Evolutionary conservation across 768 basidiomycete genomes (phyloP).

Genomic region (Lentinula edodes): DNA sequence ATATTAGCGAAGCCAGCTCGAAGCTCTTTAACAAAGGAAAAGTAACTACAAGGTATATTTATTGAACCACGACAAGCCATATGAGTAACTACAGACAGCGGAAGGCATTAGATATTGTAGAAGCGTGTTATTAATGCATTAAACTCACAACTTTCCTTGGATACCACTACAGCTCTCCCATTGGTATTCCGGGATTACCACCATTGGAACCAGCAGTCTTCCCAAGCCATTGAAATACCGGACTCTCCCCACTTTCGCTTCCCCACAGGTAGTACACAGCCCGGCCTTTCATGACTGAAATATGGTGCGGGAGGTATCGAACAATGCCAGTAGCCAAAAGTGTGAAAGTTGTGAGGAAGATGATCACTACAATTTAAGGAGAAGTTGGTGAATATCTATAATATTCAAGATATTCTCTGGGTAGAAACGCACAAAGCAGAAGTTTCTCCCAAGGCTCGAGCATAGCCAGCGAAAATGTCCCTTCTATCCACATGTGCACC

Average conservation of each 20-base stretch:
- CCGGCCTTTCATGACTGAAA: conserved; percentile 45
- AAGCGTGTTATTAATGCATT: no score
- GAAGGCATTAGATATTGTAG: no score
- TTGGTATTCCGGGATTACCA: neutral
- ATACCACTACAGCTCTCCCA: neutral
- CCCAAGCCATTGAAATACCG: conserved; percentile 17
- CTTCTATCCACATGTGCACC: conserved; percentile 49
- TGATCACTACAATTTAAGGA: conserved; percentile 27
- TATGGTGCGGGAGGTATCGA: conserved; percentile 55
- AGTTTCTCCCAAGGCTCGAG: conserved; percentile 69
- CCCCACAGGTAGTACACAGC: conserved; percentile 63
- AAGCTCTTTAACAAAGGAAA: no score
- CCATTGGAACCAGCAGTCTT: neutral
- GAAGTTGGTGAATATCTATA: neutral
- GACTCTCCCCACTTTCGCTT: conserved; percentile 28
- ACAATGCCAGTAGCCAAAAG: conserved; percentile 46
- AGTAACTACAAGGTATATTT: no score
- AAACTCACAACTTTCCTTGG: neutral
- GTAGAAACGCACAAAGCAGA: conserved; percentile 42
- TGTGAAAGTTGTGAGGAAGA: conserved; percentile 31
- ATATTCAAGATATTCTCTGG: neutral
- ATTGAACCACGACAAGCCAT: no score
- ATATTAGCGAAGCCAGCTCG: no score
- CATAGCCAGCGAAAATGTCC: conserved; percentile 53
- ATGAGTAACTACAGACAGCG: no score